phyloP scores from a whole-genome alignment of 441 rosid genomes.

The Breynia disticha region DNA sequence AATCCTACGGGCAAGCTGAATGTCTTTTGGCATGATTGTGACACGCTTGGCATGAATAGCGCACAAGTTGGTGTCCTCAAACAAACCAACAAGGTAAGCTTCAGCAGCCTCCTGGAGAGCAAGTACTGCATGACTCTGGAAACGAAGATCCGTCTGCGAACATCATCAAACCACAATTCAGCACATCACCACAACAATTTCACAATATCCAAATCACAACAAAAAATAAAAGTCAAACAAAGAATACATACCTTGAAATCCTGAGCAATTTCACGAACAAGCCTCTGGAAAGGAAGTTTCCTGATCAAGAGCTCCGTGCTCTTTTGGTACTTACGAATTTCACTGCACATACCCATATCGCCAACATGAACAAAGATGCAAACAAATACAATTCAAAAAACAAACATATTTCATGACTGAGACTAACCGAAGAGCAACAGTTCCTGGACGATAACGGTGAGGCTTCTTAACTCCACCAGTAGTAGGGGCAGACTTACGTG shows the following conservation, averaged over 20 bases:
- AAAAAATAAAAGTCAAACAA: neutral
- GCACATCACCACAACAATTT: neutral
- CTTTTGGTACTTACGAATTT: slow-evolving; percentile 45
- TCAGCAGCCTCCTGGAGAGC: slow-evolving; percentile 61
- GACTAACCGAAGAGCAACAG: slow-evolving; percentile 43
- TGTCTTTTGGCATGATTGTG: slow-evolving; percentile 55
- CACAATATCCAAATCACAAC: no score
- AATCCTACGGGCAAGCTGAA: slow-evolving; percentile 51
- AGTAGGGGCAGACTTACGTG: slow-evolving; percentile 50
- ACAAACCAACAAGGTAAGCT: slow-evolving; percentile 53
- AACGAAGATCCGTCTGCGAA: slow-evolving; percentile 45
- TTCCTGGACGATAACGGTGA: slow-evolving; percentile 47
- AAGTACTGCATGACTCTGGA: slow-evolving; percentile 62
- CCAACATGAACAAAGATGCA: neutral
- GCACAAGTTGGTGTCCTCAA: slow-evolving; percentile 58
- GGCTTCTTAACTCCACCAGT: slow-evolving; percentile 62
- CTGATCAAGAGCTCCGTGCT: slow-evolving; percentile 49
- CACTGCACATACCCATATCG: slow-evolving; percentile 13
- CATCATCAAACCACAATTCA: no score
- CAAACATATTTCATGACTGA: neutral
- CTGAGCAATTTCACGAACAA: slow-evolving; percentile 53
- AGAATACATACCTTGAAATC: slow-evolving; percentile 31
- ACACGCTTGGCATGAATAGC: slow-evolving; percentile 64
- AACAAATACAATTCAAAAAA: neutral
- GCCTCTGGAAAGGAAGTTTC: slow-evolving; percentile 48